These are phyloP conservation scores for Sanguinoderma infundibulare DNA, from an alignment of 1,284 basidiomycete genomes.

Conservation along the genomic window DNA sequence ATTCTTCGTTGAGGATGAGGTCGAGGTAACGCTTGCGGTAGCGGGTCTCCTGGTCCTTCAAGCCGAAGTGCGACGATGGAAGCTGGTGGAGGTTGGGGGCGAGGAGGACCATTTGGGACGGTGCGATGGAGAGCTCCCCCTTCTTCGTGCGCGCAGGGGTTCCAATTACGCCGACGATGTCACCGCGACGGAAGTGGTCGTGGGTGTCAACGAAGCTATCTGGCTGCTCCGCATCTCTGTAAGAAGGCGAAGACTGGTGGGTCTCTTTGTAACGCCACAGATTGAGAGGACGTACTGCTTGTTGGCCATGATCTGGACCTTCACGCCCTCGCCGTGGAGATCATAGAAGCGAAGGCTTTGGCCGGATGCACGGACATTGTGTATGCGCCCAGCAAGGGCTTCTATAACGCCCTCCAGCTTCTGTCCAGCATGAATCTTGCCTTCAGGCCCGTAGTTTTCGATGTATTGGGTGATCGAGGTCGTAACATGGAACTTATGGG, in stretches of 20 bases:
- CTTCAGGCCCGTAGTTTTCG: slow-evolving; percentile 74
- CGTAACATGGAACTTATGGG: slow-evolving; percentile 97
- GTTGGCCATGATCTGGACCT: slow-evolving; percentile 95
- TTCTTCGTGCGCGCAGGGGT: slow-evolving; percentile 92
- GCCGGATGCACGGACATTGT: slow-evolving; percentile 86
- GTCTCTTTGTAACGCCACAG: not conserved
- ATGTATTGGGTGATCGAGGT: slow-evolving; percentile 83
- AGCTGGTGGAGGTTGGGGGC: slow-evolving; percentile 97
- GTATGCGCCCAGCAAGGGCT: slow-evolving; percentile 87
- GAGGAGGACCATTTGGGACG: slow-evolving; percentile 85
- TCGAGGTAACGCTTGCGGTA: slow-evolving; percentile 99
- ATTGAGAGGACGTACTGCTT: slow-evolving; percentile 65
- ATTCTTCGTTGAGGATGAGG: slow-evolving; percentile 93
- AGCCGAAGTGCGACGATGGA: slow-evolving; percentile 87
- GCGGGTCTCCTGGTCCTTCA: slow-evolving; percentile 96
- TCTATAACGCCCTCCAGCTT: slow-evolving; percentile 58
- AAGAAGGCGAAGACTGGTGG: not conserved
- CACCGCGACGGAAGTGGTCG: slow-evolving; percentile 91
- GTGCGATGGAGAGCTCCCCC: slow-evolving; percentile 93
- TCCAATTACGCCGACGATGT: slow-evolving; percentile 94
- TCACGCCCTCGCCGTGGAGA: slow-evolving; percentile 89
- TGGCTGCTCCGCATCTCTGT: slow-evolving; percentile 72
- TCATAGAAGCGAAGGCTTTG: slow-evolving; percentile 96
- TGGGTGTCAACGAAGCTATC: slow-evolving; percentile 79
- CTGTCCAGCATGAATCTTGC: slow-evolving; percentile 66